Evolutionary conservation across 2,329 filamentous ascomycete species (phyloP).

Genomic region (Penicillium palitans): DNA sequence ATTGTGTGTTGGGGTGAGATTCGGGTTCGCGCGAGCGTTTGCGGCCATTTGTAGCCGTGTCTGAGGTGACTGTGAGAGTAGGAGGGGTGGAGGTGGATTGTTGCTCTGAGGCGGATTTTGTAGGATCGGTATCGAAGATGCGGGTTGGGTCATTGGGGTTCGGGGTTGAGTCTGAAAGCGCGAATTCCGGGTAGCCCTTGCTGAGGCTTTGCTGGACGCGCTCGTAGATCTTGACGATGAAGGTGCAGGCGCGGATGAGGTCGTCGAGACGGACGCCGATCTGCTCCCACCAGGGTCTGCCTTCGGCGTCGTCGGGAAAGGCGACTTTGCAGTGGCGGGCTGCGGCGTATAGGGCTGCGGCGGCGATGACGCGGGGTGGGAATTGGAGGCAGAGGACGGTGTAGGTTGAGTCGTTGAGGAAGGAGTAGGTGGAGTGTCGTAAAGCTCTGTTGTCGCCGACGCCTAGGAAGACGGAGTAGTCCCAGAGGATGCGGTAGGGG

Average conservation of each 20-base stretch:
- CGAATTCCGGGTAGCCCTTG: slow-evolving; percentile 43
- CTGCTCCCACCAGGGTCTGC: slow-evolving; percentile 83
- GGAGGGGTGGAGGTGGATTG: slow-evolving; percentile 37
- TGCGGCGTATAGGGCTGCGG: slow-evolving; percentile 82
- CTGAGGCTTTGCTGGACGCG: slow-evolving; percentile 46
- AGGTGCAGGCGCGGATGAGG: slow-evolving; percentile 70
- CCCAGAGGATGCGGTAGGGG: slow-evolving; percentile 80
- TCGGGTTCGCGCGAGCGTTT: slow-evolving; percentile 45
- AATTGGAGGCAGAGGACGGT: slow-evolving; percentile 83
- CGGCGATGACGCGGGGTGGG: slow-evolving; percentile 76
- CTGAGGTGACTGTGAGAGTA: slow-evolving; percentile 28
- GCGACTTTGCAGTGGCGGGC: slow-evolving; percentile 70
- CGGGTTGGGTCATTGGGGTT: slow-evolving; percentile 26
- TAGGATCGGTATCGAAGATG: slow-evolving; percentile 33
- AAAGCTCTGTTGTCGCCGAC: slow-evolving; percentile 78
- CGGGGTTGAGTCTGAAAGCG: slow-evolving; percentile 19
- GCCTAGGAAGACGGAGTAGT: slow-evolving; percentile 71
- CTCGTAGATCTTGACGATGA: slow-evolving; percentile 64
- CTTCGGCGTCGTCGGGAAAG: slow-evolving; percentile 72
- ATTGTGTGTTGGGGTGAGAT: slow-evolving; percentile 14
- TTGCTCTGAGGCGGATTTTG: slow-evolving; percentile 37
- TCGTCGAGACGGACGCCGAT: slow-evolving; percentile 70
- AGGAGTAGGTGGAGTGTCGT: slow-evolving; percentile 87
- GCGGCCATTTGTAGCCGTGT: slow-evolving; percentile 31
- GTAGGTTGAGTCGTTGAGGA: slow-evolving; percentile 85